Evolutionary conservation across 129 eudicot genomes (phyloP).

Genomic region (Flaveria robusta): DNA sequence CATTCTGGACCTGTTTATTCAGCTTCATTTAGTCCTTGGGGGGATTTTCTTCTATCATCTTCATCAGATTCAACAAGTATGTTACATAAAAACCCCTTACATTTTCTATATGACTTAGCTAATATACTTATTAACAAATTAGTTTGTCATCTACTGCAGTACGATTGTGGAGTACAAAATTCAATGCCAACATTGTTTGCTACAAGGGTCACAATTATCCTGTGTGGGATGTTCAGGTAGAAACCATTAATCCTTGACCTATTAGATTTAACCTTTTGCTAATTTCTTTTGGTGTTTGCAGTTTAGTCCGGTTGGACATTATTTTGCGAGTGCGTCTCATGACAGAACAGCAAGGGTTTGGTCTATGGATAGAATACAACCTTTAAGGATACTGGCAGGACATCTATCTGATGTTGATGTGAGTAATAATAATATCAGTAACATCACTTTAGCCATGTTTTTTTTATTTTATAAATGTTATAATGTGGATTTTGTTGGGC

Average conservation of each 20-base stretch:
- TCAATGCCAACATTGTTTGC: conserved; percentile 94
- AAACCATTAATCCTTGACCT: background rate
- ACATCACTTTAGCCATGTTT: background rate
- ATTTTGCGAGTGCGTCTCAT: conserved; percentile 96
- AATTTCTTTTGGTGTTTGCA: conserved; percentile 37
- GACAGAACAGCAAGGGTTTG: conserved; percentile 98
- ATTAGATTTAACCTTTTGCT: background rate
- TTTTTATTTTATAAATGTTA: conserved; percentile 1
- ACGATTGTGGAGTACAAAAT: conserved; percentile 89
- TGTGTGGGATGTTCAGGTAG: conserved; percentile 99
- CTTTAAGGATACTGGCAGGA: conserved; percentile 93
- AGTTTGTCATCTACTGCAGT: conserved; percentile 50
- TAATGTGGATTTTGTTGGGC: conserved; percentile 19
- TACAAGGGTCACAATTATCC: conserved; percentile 99
- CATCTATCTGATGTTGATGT: conserved; percentile 98
- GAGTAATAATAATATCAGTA: conserved; percentile 33
- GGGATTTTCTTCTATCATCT: conserved; percentile 93
- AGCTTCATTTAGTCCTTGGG: conserved; percentile 80
- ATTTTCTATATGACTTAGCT: background rate
- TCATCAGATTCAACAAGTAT: conserved; percentile 95
- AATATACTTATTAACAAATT: conserved; percentile 1
- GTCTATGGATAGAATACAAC: conserved; percentile 92
- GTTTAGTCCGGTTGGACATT: conserved; percentile 96
- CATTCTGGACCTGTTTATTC: conserved; percentile 97
- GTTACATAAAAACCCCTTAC: conserved; percentile 15